Conservation (phyloP, 1,284 basidiomycete genomes). For the Ceratobasidium sp. region DNA sequence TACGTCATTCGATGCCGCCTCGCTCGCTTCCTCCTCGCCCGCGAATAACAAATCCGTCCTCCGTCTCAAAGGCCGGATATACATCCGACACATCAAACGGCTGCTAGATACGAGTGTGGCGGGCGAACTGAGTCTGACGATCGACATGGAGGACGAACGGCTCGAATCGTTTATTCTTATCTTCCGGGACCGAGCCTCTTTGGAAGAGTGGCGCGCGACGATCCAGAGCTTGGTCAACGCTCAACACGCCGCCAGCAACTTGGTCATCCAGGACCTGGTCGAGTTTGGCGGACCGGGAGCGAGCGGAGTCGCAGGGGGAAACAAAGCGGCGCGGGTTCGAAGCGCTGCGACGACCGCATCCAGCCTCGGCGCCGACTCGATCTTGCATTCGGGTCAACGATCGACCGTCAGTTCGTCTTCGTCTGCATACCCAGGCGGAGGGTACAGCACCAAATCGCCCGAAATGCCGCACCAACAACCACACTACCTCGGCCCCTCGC, state of each 20-base stretch:
- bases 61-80: conserved; percentile 93
- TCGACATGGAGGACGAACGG: conserved; percentile 94
- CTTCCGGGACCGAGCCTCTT: conserved; percentile 89
- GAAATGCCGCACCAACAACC: conserved; percentile 17
- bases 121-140: conserved; percentile 88
- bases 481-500: conserved; percentile 28
- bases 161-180: conserved; percentile 94
- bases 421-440: background rate
- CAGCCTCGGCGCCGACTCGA: conserved; percentile 68
- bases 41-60: conserved; percentile 77
- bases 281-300: conserved; percentile 45
- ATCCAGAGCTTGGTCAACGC: conserved; percentile 64
- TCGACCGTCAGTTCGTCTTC: conserved; percentile 71
- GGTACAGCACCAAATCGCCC: conserved; percentile 62
- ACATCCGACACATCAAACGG: conserved; percentile 90
- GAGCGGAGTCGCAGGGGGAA: background rate
- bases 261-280: conserved; percentile 52
- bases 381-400: conserved; percentile 56
- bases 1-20: conserved; percentile 59
- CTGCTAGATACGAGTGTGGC: conserved; percentile 82
- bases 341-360: conserved; percentile 38
- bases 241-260: conserved; percentile 50
- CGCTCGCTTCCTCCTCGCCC: conserved; percentile 62
- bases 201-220: conserved; percentile 88
- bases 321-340: background rate